Evolutionary conservation across 1,284 basidiomycete genomes (phyloP).

Genomic region (Ganoderma leucocontextum): DNA sequence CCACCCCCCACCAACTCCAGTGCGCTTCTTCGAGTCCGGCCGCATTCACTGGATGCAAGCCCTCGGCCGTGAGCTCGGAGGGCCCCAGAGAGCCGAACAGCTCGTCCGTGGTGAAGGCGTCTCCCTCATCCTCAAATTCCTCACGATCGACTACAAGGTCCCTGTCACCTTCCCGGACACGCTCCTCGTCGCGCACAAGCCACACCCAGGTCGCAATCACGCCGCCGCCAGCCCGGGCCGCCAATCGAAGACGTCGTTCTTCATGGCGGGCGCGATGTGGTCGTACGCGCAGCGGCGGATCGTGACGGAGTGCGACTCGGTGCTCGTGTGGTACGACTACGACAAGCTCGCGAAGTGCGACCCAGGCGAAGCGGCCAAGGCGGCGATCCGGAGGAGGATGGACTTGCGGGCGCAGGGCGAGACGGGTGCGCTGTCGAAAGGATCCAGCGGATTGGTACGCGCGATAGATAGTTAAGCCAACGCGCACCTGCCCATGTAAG

Average conservation of each 20-base stretch:
- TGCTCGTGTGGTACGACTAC: constrained; percentile 81
- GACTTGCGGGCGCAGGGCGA: constrained; percentile 13
- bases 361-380: constrained; percentile 56
- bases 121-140: constrained; percentile 76
- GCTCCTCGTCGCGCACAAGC: not conserved
- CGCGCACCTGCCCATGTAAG: not conserved
- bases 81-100: constrained; percentile 56
- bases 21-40: constrained; percentile 71
- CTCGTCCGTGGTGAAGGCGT: constrained; percentile 66
- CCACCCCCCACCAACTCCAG: constrained; percentile 20
- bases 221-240: constrained; percentile 19
- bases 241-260: constrained; percentile 54
- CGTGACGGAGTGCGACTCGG: constrained; percentile 69
- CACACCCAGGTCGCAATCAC: constrained; percentile 42
- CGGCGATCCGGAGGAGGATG: constrained; percentile 41
- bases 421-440: not conserved
- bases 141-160: constrained; percentile 71
- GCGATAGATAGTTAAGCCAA: no score
- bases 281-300: constrained; percentile 66
- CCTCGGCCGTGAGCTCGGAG: constrained; percentile 66
- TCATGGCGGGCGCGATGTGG: constrained; percentile 62
- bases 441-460: no score
- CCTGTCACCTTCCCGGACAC: constrained; percentile 69
- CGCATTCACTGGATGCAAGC: constrained; percentile 71
- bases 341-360: constrained; percentile 68